Percentiles rank a stretch among this genome's conserved stretches.
Conservation (phyloP, 1,284 basidiomycete species). For the Exobasidium cylindrosporum region DNA sequence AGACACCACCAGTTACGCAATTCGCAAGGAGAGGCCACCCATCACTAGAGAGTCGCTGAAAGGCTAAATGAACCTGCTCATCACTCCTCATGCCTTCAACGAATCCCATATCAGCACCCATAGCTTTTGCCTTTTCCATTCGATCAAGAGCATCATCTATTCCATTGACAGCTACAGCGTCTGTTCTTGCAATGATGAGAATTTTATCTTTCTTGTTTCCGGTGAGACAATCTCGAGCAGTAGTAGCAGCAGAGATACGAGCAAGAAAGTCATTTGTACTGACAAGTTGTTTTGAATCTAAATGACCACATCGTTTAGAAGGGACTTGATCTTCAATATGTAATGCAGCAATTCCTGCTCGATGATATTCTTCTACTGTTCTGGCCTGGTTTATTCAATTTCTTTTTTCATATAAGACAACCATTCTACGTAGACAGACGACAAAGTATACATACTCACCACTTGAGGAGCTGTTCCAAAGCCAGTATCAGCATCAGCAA, state of each 20-base stretch:
- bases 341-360: too few relatives aligned
- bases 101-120: slow-evolving; percentile 78
- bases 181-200: slow-evolving; percentile 76
- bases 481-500: slow-evolving; percentile 78
- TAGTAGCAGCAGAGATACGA: slow-evolving; percentile 70
- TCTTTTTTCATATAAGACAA: slow-evolving; percentile 69
- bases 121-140: slow-evolving; percentile 69
- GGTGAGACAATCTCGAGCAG: slow-evolving; percentile 55
- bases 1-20: slow-evolving; percentile 29
- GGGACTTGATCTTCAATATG: too few relatives aligned
- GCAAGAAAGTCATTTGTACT: slow-evolving; percentile 71
- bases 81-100: slow-evolving; percentile 68
- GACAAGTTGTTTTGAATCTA: slow-evolving; percentile 76
- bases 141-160: slow-evolving; percentile 74
- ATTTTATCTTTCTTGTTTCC: slow-evolving; percentile 69
- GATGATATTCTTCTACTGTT: too few relatives aligned
- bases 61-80: slow-evolving; percentile 66
- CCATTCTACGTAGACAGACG: slow-evolving; percentile 73
- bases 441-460: slow-evolving; percentile 71
- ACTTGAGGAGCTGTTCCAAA: slow-evolving; percentile 76
- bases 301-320: slow-evolving; percentile 75
- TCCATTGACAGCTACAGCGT: slow-evolving; percentile 73
- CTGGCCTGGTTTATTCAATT: slow-evolving; percentile 77
- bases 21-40: slow-evolving; percentile 29
- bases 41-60: slow-evolving; percentile 62